A percentile compares a stretch with the other conserved stretches of the same genome.
phyloP scores from a whole-genome alignment of 495 filamentous ascomycete species.

The Copromyces sp. region DNA sequence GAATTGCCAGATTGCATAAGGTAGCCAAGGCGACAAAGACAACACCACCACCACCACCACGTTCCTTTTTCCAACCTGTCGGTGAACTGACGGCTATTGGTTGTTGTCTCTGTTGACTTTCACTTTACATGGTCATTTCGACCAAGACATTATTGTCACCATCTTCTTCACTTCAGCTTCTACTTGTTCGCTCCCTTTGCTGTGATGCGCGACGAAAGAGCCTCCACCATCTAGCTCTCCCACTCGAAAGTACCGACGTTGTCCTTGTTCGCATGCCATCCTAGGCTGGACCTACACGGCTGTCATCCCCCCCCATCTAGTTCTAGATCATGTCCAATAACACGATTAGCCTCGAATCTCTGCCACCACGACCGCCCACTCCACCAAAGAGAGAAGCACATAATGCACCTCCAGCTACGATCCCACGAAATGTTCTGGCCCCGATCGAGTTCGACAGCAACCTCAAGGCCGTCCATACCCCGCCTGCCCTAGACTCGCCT shows the following conservation, averaged over 20 bases:
- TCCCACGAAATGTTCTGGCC: slow-evolving; percentile 13
- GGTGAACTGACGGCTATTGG: background rate
- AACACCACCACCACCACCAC: background rate
- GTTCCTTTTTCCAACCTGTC: background rate
- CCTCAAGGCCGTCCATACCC: slow-evolving; percentile 34
- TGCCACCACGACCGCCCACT: slow-evolving; percentile 43
- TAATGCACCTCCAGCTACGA: slow-evolving; percentile 20
- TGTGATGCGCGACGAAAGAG: background rate
- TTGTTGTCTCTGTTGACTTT: background rate
- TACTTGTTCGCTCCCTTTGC: background rate
- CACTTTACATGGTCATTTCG: background rate
- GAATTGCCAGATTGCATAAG: too few relatives aligned
- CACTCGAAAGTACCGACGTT: background rate
- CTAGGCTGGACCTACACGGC: background rate
- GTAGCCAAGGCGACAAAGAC: background rate
- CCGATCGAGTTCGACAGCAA: slow-evolving; percentile 18
- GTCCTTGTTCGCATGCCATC: background rate
- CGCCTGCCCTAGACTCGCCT: slow-evolving; percentile 36
- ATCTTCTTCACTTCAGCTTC: background rate
- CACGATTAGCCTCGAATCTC: slow-evolving; percentile 24
- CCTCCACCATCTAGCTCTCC: background rate
- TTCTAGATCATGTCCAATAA: slow-evolving; percentile 23
- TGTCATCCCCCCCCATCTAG: background rate
- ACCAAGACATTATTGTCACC: background rate
- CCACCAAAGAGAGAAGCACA: slow-evolving; percentile 39